phyloP scores from a whole-genome alignment of 352 stramenopile species.

The Globisporangium alternatum region DNA sequence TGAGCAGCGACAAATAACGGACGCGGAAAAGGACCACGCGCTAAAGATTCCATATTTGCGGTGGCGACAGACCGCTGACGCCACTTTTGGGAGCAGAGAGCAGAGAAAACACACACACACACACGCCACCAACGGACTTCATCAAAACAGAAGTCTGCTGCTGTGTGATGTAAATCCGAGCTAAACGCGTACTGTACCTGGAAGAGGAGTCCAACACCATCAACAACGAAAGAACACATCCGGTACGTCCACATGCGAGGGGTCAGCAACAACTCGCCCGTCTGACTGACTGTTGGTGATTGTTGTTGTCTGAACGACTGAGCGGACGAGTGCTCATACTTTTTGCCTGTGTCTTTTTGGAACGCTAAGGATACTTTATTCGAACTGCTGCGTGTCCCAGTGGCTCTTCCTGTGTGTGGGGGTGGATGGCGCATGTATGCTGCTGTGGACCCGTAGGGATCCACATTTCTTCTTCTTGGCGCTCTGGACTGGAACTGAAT shows the following conservation, averaged over 20 bases:
- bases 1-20: background rate
- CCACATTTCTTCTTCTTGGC: too few species aligned
- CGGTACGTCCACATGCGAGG: background rate
- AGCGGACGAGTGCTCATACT: background rate
- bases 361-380: too few species aligned
- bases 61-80: constrained; percentile 11
- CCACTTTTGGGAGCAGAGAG: constrained; percentile 1
- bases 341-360: too few species aligned
- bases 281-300: background rate
- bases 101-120: background rate
- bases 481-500: too few species aligned
- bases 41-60: constrained; percentile 2
- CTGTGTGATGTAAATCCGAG: background rate
- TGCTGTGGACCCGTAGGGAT: too few species aligned
- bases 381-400: too few species aligned
- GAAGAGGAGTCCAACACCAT: background rate
- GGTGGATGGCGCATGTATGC: too few species aligned
- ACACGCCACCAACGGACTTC: background rate
- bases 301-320: background rate
- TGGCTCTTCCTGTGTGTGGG: too few species aligned
- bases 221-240: background rate
- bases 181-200: background rate
- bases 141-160: background rate
- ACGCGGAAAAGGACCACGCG: background rate
- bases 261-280: background rate